phyloP scores from a whole-genome alignment of 2,329 filamentous ascomycete species.

The Cytospora piceicola region DNA sequence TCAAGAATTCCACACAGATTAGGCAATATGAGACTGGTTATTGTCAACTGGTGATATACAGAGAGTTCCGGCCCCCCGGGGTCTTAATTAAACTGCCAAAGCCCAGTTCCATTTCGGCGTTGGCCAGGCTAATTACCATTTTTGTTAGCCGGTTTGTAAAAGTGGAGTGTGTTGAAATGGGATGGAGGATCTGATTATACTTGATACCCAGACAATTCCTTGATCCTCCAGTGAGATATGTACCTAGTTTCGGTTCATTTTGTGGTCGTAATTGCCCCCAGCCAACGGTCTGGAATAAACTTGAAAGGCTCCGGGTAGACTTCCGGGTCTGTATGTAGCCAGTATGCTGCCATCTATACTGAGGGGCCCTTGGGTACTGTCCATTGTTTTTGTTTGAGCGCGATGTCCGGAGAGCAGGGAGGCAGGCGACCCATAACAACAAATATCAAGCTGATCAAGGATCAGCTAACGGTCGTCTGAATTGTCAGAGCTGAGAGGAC shows the following conservation, averaged over 20 bases:
- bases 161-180: slow-evolving; percentile 33
- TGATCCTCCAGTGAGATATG: slow-evolving; percentile 29
- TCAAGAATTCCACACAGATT: background rate
- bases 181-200: background rate
- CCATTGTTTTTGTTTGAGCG: too few species aligned
- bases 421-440: too few species aligned
- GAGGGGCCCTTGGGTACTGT: too few species aligned
- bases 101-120: slow-evolving; percentile 40
- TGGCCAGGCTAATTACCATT: slow-evolving; percentile 40
- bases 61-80: background rate
- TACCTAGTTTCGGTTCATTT: slow-evolving; percentile 2
- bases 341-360: too few species aligned
- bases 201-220: slow-evolving; percentile 28
- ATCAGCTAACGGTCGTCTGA: too few species aligned
- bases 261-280: background rate
- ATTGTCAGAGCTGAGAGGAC: too few species aligned
- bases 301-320: slow-evolving; percentile 9
- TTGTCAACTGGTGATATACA: slow-evolving; percentile 6
- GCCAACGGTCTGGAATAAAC: slow-evolving; percentile 18
- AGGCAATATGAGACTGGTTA: slow-evolving; percentile 2
- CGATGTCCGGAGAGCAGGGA: too few species aligned
- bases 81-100: background rate
- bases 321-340: background rate
- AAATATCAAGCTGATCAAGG: too few species aligned
- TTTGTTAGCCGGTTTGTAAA: too few species aligned